A percentile compares a stretch with the other conserved stretches of the same genome.
These are phyloP conservation scores for Ascochyta rabiei DNA, from an alignment of 2,329 filamentous ascomycete genomes.

Conservation along the genomic window DNA sequence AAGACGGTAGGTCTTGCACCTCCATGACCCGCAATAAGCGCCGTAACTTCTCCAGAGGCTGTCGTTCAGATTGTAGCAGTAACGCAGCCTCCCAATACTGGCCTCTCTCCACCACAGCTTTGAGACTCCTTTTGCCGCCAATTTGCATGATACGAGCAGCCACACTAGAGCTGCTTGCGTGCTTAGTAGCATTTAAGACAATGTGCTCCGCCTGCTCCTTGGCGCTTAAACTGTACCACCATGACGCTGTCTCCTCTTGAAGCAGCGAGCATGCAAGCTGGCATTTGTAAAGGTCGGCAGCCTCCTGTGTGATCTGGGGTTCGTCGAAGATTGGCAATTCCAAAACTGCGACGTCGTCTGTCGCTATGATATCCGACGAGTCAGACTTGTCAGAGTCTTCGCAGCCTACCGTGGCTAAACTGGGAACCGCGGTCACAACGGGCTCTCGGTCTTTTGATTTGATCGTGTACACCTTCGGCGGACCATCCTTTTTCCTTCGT, in stretches of 20 bases:
- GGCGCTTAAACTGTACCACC: conserved; percentile 8
- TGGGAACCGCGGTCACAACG: background rate
- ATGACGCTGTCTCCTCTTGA: conserved; percentile 1
- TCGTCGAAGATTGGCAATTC: background rate
- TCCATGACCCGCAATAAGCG: conserved; percentile 24
- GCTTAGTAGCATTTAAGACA: background rate
- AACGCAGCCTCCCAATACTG: conserved; percentile 20
- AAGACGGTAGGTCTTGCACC: conserved; percentile 28
- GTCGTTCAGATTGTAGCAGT: conserved; percentile 17
- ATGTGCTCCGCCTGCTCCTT: conserved; percentile 8
- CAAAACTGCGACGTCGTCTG: background rate
- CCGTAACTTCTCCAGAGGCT: conserved; percentile 27
- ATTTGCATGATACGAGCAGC: conserved; percentile 14
- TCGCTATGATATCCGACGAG: background rate
- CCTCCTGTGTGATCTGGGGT: background rate
- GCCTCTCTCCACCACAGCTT: conserved; percentile 20
- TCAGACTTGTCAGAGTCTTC: background rate
- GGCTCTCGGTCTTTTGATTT: background rate
- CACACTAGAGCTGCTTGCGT: conserved; percentile 1
- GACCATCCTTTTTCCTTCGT: conserved; percentile 24
- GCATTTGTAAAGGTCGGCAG: conserved; percentile 4
- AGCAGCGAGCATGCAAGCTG: background rate
- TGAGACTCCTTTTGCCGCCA: conserved; percentile 21
- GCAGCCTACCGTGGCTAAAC: background rate
- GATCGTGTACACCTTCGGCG: conserved; percentile 17